Conservation (phyloP, 192 early-diverging fungal species). For the Physocladia obscura region DNA sequence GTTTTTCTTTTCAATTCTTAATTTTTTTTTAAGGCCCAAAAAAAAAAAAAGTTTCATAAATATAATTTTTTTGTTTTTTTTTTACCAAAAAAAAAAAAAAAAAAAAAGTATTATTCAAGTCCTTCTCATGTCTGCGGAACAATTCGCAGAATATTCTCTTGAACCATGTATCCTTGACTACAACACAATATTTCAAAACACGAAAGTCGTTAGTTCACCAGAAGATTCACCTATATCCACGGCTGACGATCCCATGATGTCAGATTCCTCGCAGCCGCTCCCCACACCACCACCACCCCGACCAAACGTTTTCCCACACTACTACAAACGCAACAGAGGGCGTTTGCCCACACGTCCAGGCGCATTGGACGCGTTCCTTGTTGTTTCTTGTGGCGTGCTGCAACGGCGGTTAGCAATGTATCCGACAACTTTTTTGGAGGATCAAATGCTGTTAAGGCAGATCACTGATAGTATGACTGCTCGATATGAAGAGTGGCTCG, state of each 20-base stretch:
- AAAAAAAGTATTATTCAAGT: constrained; percentile 21
- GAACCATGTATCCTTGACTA: constrained; percentile 22
- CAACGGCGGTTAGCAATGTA: constrained; percentile 10
- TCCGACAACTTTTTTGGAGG: constrained; percentile 20
- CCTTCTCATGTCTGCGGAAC: constrained; percentile 14
- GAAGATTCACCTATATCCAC: neutral
- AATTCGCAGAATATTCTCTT: constrained; percentile 9
- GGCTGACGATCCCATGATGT: neutral
- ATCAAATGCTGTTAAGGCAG: neutral
- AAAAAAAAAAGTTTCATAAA: neutral
- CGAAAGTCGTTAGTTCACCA: neutral
- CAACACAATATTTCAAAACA: constrained; percentile 1
- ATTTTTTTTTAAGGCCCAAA: neutral
- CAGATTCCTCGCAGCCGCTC: neutral
- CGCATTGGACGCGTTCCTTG: constrained; percentile 10
- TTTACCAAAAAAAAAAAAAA: neutral
- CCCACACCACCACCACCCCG: neutral
- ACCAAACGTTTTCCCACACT: constrained; percentile 10
- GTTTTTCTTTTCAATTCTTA: neutral
- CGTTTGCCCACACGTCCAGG: constrained; percentile 1
- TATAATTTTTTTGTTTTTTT: neutral
- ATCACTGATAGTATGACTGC: neutral
- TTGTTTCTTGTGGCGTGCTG: constrained; percentile 4
- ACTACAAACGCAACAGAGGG: constrained; percentile 1
- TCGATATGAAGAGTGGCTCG: neutral